phyloP scores from a whole-genome alignment of 345 rosid genomes.

The Salix dunnii region DNA sequence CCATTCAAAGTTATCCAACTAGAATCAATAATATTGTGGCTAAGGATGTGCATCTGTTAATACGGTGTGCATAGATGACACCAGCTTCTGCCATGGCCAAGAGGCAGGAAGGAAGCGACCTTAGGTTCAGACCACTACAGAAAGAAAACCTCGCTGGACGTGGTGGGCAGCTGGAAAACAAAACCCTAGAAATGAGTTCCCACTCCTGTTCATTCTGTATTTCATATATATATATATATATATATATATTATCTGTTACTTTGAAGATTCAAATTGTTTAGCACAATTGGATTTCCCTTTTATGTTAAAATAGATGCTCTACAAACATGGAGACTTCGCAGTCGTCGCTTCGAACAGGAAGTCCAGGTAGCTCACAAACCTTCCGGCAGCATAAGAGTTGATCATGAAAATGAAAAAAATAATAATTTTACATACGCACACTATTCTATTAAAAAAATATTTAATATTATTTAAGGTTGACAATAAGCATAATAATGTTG shows the following conservation, averaged over 20 bases:
- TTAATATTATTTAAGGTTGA: too few species aligned
- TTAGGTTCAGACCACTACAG: not conserved
- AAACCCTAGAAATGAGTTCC: not conserved
- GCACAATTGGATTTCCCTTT: not conserved
- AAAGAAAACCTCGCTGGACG: not conserved
- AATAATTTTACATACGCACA: too few species aligned
- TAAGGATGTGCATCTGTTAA: not conserved
- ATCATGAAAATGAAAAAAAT: too few species aligned
- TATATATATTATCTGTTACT: not conserved
- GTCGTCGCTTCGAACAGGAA: not conserved
- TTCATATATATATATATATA: too few species aligned
- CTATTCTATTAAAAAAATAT: too few species aligned
- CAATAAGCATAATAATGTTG: too few species aligned
- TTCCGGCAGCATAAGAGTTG: not conserved
- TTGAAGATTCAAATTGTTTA: not conserved
- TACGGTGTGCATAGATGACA: not conserved
- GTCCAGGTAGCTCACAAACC: not conserved
- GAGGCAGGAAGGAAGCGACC: not conserved
- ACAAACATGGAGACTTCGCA: not conserved
- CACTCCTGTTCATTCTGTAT: too few species aligned
- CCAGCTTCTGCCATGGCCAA: not conserved
- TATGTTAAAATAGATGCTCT: not conserved
- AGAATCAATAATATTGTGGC: not conserved
- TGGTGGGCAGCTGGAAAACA: slow-evolving; percentile 9
- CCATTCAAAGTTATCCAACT: too few species aligned